Evolutionary conservation across 140 eudicot genomes (phyloP), one percentile per base, ranked within the genome.

Genomic region (Senecio squalidus): DNA sequence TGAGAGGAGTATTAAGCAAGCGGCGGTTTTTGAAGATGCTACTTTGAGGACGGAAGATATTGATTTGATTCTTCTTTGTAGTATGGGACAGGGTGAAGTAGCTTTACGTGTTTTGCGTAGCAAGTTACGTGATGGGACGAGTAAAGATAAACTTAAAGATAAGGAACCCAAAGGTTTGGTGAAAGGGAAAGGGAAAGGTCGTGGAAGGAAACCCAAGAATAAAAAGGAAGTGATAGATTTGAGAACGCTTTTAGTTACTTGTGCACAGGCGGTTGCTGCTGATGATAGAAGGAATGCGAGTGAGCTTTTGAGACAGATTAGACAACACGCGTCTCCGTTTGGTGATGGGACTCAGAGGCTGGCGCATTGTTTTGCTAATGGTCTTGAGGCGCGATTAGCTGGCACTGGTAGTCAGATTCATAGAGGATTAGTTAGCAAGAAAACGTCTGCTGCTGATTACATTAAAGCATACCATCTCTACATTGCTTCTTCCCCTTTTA

Each of bases 261-360:
- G 96, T 74, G 94, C 96, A 5, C 96, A 88, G 27, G 79, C 88
- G 29, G 81, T 77, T 58, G 90, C 94, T 29, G 72, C 85, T 34
- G 94, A 81, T 60, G 94, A 88, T 64, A 85, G 71, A 28, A 60
- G 74, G 27, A 84, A 60, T 23, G 96, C 91, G 36, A 62, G 24
- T 67, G 91, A 81, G 2, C 67, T 84, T 38, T 74, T 84, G 24
- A 73, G 64, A 50, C 79, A 79, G 51, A 84, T 88, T 34, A 76
- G 85, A 39, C 75, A 57, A 36, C 87, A 84, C 34, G 79, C 94
- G 13, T 88, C 94, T 8, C 78, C 91, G 26, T 72, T 58, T 22
- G 96, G 96, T 11, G 96, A 88, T 59, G 94, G 96, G 24, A 73
- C 30, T 62, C 94, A 88, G 46, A 66, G 96, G 64, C 31, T 84